A percentile compares a stretch with the other conserved stretches of the same genome.
Evolutionary conservation across 805 yeast species (phyloP).

Genomic region (Yarrowia deformans): DNA sequence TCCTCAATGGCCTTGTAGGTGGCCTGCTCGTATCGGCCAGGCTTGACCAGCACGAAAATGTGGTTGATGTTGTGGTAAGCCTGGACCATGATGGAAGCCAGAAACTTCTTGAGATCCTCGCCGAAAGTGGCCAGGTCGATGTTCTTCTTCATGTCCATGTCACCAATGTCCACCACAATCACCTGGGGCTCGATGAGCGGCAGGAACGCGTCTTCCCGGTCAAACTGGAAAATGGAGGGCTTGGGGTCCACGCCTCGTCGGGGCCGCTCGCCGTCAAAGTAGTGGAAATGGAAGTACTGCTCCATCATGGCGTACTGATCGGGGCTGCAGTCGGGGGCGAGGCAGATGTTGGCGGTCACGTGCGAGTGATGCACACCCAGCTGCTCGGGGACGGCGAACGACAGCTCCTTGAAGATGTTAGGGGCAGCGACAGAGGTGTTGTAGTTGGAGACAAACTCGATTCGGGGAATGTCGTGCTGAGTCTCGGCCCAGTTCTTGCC

Average conservation of each 20-base stretch:
- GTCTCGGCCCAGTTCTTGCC: conserved; percentile 37
- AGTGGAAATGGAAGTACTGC: conserved; percentile 35
- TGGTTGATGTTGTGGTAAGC: conserved; percentile 27
- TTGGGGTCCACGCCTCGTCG: conserved; percentile 33
- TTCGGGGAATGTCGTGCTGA: conserved; percentile 28
- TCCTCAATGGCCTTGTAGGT: conserved; percentile 37
- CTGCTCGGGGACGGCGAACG: conserved; percentile 24
- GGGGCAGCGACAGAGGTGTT: conserved; percentile 7
- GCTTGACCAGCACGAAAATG: conserved; percentile 35
- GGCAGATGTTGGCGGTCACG: conserved; percentile 31
- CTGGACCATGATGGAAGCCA: conserved; percentile 28
- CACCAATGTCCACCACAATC: conserved; percentile 39
- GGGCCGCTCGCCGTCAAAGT: conserved; percentile 38
- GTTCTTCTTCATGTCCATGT: conserved; percentile 29
- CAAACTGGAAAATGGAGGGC: conserved; percentile 29
- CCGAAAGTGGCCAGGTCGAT: conserved; percentile 17
- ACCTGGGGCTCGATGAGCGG: conserved; percentile 36
- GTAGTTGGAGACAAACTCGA: conserved; percentile 40
- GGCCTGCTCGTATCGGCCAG: conserved; percentile 36
- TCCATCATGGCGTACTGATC: conserved; percentile 35
- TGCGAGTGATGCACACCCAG: conserved; percentile 24
- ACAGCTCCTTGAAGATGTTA: conserved; percentile 23
- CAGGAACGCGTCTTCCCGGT: conserved; percentile 6
- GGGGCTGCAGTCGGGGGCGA: conserved; percentile 35
- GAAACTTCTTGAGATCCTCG: conserved; percentile 25